Base-by-base conservation (phyloP, 257 asterid species). In the Solanum infundibuliforme region DNA sequence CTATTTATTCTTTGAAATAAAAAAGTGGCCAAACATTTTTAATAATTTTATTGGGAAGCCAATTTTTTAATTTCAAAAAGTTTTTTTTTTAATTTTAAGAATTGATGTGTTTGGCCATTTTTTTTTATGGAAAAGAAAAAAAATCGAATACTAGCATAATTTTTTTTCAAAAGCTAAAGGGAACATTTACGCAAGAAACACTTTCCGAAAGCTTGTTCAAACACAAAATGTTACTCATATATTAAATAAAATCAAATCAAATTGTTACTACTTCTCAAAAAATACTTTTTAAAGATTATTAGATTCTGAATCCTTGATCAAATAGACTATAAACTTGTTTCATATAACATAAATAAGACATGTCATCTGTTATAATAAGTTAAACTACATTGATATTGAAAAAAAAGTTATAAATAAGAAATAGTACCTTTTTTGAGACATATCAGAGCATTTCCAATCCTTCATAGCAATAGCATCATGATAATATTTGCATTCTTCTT, bases 381-480 rank as follows among this genome's bases (percentile, higher is more conserved):
- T 29, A 43, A 82, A 91, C 69, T n/a, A 41, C 3, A 25, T 1
- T 41, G 0, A 41, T 4, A 25, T 0, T 4, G 0, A 13, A 23
- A 77, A 7, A 52, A 7, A 55, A 29, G 29, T 27, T 4, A 31
- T 7, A 7, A 16, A 25, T 9, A 4, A 41, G 2, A 21, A 2
- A 11, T 20, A 52, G 1, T 52, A 94, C 95, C 71, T 7, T 23
- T 84, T 43, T 16, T 88, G 76, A 9, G 91, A 88, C 90, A 91
- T 86, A 87, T 94, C 89, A 2, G 91, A 88, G 82, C 95, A 93
- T 65, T 84, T 91, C 89, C 96, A 91, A 10, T 87, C 27, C 8
- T 21, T 31, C 12, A 84, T 8, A 38, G 74, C 73, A 20, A 84
- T 38, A 68, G 92, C 94, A 21, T 91, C 83, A 36, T 94, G 93